Conservation (phyloP, 306 rosid genomes). For the Cucurbita moschata region DNA sequence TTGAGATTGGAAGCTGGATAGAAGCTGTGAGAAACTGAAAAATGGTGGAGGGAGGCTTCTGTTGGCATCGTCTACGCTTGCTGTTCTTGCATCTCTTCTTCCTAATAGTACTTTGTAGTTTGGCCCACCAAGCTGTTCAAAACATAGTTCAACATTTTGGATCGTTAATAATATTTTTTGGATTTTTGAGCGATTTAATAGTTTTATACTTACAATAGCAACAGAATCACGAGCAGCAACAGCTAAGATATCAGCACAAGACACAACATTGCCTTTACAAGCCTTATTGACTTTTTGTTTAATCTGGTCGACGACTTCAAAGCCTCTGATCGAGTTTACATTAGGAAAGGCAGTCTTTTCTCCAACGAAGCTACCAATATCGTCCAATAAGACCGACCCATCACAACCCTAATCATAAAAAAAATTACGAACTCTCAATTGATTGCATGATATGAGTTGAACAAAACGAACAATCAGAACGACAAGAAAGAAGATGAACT, state of each 20-base stretch:
- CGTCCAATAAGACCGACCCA: slow-evolving; percentile 48
- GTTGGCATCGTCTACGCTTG: slow-evolving; percentile 12
- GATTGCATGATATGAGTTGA: not conserved
- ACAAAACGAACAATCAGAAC: not conserved
- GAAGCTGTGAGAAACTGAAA: slow-evolving; percentile 18
- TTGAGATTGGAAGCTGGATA: slow-evolving; percentile 22
- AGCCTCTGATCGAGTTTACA: slow-evolving; percentile 15
- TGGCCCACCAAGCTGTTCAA: slow-evolving; percentile 11
- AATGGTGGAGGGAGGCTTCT: slow-evolving; percentile 15
- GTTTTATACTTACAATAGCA: slow-evolving; percentile 1
- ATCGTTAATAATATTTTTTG: too few relatives aligned
- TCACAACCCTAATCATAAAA: slow-evolving; percentile 41
- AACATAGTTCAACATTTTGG: too few relatives aligned
- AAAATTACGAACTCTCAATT: not conserved
- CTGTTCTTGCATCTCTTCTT: slow-evolving; percentile 25
- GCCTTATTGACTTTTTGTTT: slow-evolving; percentile 3
- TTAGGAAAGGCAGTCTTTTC: slow-evolving; percentile 46
- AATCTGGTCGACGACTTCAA: slow-evolving; percentile 16
- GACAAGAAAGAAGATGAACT: not conserved
- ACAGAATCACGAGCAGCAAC: slow-evolving; percentile 33
- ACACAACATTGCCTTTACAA: slow-evolving; percentile 16
- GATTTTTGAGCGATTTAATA: too few relatives aligned
- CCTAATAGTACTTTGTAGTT: slow-evolving; percentile 15
- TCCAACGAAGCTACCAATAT: slow-evolving; percentile 23
- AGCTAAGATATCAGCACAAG: slow-evolving; percentile 26